Evolutionary conservation across 331 rosid genomes (phyloP), one percentile per base, ranked within the genome.

Genomic region (Arachis monticola): DNA sequence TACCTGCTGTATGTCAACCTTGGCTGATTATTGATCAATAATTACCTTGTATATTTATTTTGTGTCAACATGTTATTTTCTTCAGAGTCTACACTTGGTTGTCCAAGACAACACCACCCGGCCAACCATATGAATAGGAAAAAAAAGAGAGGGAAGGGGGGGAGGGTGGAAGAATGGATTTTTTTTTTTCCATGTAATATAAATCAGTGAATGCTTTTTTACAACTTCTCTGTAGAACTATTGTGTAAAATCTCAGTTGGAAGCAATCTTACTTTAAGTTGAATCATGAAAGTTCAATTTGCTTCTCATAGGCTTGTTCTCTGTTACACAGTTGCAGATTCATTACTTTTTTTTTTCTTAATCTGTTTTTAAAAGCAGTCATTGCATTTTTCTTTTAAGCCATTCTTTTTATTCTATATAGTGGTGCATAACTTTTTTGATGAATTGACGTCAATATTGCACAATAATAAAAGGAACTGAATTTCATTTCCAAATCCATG

Each of bases 11-110:
- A 27, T 27, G 30, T 27, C 30, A 27, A 27, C 30, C 30, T 27
- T 27, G 30, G 30, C 30, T 27, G 30, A 27, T 27, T 27, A 27
- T 27, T 27, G 30, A 27, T 27, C 30, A 27, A 27, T 27, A 27
- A 27, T 1, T 27, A 1, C 30, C 30, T 1, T 27, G 1, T 27
- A 27, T 27, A 27, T 27, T 27, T 27, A 87, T 83, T 73, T 53
- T 14, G 51, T 70, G 52, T 60, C 65, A 52, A 66, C 17, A 44
- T 60, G 53, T 69, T 35, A 65, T 12, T 80, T 76, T 48, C 61
- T 67, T 80, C 50, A 8, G 45, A 67, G 35, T 65, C 11, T 45
- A 51, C n/a, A 55, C 30, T 27, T 27, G 30, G 30, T 27, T 27
- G 30, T 27, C 30, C 30, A 27, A 27, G 30, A 27, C 38, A 48